These are phyloP conservation scores for Ophiostoma fasciatum DNA, from an alignment of 2,329 filamentous ascomycete species.

Conservation along the genomic window DNA sequence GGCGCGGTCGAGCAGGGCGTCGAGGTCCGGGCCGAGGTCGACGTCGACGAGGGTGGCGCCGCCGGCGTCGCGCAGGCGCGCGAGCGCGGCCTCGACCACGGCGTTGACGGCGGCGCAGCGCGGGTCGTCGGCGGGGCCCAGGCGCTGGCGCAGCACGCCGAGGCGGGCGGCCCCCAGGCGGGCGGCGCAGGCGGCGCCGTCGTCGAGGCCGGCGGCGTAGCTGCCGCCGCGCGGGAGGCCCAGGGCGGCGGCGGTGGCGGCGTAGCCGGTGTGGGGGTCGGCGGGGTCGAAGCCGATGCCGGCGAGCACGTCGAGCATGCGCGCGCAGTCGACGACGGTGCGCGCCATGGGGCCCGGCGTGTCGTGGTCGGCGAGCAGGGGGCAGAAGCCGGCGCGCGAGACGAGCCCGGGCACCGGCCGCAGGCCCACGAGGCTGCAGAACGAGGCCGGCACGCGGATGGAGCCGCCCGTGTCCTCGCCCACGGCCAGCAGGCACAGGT, in stretches of 20 bases:
- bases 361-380: constrained; percentile 16
- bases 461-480: constrained; percentile 14
- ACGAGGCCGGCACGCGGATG: constrained; percentile 10
- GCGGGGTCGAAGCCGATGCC: constrained; percentile 17
- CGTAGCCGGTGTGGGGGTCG: constrained; percentile 15
- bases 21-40: constrained; percentile 8
- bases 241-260: constrained; percentile 9
- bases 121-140: constrained; percentile 13
- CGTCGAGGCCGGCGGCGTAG: constrained; percentile 14
- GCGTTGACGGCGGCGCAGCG: constrained; percentile 12
- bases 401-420: constrained; percentile 12
- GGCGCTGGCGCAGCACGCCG: constrained; percentile 16
- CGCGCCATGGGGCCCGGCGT: constrained; percentile 18
- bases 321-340: constrained; percentile 16
- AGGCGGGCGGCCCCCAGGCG: constrained; percentile 6
- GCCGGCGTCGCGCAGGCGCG: constrained; percentile 10
- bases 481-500: constrained; percentile 11
- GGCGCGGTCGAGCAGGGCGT: not conserved
- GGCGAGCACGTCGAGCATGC: constrained; percentile 17
- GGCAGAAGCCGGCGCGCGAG: constrained; percentile 15
- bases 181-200: not conserved
- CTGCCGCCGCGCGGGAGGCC: constrained; percentile 15
- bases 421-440: constrained; percentile 13
- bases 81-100: constrained; percentile 12
- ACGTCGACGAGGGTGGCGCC: constrained; percentile 16